These are phyloP conservation scores for Tylopilus plumbeoviolaceoides DNA, from an alignment of 768 basidiomycete genomes.

Conservation along the genomic window DNA sequence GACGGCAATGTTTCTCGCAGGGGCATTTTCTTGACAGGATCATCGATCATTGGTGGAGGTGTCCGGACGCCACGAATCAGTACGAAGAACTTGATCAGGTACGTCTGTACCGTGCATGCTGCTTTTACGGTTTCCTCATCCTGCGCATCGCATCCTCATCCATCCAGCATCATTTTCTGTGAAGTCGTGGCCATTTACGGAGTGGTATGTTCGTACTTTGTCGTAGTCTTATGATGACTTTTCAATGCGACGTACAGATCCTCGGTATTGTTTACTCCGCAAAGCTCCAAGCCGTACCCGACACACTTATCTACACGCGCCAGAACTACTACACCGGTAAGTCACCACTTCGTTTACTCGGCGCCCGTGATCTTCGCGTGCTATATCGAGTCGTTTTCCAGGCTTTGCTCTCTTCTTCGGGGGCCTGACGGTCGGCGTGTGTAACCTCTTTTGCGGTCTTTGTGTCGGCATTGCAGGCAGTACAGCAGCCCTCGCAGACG, in stretches of 20 bases:
- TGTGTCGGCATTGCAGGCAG: constrained; percentile 94
- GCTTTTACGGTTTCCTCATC: not conserved
- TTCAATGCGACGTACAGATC: constrained; percentile 46
- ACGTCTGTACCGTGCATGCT: constrained; percentile 12
- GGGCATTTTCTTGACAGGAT: constrained; percentile 96
- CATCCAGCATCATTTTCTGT: constrained; percentile 90
- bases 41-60: constrained; percentile 96
- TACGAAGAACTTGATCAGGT: constrained; percentile 98
- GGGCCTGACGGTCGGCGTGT: constrained; percentile 88
- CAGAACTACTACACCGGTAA: constrained; percentile 89
- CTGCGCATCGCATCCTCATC: not conserved
- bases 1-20: constrained; percentile 38
- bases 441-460: constrained; percentile 93
- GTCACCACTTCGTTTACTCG: not conserved
- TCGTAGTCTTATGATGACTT: not conserved
- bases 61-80: constrained; percentile 90
- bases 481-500: constrained; percentile 92
- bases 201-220: constrained; percentile 52
- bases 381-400: constrained; percentile 22
- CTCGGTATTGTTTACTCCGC: constrained; percentile 95
- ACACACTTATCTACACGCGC: constrained; percentile 69
- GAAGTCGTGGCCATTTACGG: constrained; percentile 99
- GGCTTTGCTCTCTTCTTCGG: constrained; percentile 97
- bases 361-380: not conserved
- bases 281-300: constrained; percentile 61